These are phyloP conservation scores for Calonectria crousiana DNA, from an alignment of 2,329 filamentous ascomycete genomes.

Conservation along the genomic window DNA sequence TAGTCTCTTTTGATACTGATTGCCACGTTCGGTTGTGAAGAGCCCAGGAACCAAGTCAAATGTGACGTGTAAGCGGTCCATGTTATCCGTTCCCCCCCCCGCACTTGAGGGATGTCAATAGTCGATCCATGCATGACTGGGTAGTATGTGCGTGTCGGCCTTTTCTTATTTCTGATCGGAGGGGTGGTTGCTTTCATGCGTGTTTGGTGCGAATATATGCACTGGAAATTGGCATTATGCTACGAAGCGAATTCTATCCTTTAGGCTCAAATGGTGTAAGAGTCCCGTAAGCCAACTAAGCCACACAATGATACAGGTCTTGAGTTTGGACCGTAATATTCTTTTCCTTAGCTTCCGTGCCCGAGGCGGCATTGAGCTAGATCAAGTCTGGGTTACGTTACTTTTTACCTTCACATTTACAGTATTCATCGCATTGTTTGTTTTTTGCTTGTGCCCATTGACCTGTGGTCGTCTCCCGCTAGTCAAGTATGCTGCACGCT, in stretches of 20 bases:
- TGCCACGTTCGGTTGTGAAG: background rate
- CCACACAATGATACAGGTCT: background rate
- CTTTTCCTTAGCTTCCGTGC: background rate
- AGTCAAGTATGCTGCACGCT: background rate
- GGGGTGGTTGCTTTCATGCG: background rate
- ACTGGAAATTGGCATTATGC: conserved; percentile 23
- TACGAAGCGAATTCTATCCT: background rate
- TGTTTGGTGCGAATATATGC: background rate
- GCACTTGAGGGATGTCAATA: background rate
- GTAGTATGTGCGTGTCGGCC: background rate
- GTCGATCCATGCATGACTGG: background rate
- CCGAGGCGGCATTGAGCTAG: background rate
- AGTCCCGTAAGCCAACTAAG: background rate
- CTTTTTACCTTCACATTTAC: background rate
- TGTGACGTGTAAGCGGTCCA: background rate
- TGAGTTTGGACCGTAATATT: background rate
- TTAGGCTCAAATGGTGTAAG: background rate
- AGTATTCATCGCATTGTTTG: background rate
- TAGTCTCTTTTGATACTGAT: conserved; percentile 17
- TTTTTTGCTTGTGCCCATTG: background rate
- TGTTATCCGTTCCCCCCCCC: background rate
- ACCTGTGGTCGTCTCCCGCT: background rate
- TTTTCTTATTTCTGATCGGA: background rate
- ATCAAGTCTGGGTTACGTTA: background rate
- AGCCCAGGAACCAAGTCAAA: background rate